Base-by-base conservation (phyloP, 73 alveolate genomes). In the Symbiodinium natans region DNA sequence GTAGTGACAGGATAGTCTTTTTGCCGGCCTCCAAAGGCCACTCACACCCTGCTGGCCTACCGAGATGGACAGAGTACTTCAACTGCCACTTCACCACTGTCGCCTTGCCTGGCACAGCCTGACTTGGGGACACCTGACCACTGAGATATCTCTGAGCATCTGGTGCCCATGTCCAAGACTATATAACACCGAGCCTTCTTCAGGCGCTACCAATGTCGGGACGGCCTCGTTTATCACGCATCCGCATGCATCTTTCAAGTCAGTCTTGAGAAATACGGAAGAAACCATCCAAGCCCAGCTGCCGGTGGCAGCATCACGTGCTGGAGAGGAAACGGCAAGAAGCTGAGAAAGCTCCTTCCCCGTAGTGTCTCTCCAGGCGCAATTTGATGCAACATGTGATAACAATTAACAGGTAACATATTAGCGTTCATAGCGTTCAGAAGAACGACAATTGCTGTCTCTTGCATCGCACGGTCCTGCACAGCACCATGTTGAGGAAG, bases 341-440 rank as follows among this genome's bases (percentile, higher is more conserved):
- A 63, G 80, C 80, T 63, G 80, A 63, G 80, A 63, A 63, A 63
- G 27, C 80, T 63, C 80, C 80, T 63, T 23, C 80, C 27, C 13
- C 13, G 59, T 13, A 46, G 6, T 46, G 21, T 46, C 59, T 46
- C 59, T 46, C n/a, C n/a, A n/a, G n/a, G n/a, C n/a, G n/a, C n/a
- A n/a, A n/a, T n/a, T n/a, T n/a, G n/a, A n/a, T n/a, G n/a, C n/a
- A n/a, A n/a, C n/a, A n/a, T n/a, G n/a, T n/a, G n/a, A n/a, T n/a
- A n/a, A n/a, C n/a, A n/a, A n/a, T n/a, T n/a, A n/a, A n/a, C n/a
- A n/a, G n/a, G n/a, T n/a, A n/a, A n/a, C n/a, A n/a, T n/a, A n/a
- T n/a, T n/a, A n/a, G n/a, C n/a, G n/a, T n/a, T n/a, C n/a, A n/a
- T n/a, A n/a, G n/a, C n/a, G n/a, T n/a, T n/a, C n/a, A n/a, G n/a